These are phyloP conservation scores for Xylaria arbuscula DNA, from an alignment of 2,329 filamentous ascomycete genomes.

Conservation along the genomic window DNA sequence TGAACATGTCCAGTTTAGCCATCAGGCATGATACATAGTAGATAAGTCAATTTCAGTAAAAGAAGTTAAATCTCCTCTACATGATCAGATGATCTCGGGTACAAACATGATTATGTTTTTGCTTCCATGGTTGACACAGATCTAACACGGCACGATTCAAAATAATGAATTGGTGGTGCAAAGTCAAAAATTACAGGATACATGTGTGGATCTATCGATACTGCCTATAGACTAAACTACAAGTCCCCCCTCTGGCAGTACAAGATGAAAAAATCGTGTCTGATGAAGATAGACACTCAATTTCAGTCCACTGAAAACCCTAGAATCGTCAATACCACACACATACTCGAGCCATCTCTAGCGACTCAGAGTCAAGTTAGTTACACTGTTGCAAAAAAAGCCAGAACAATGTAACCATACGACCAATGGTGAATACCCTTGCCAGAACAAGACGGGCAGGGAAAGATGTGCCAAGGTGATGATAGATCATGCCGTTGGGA, in stretches of 20 bases:
- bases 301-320: slow-evolving; percentile 41
- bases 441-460: slow-evolving; percentile 40
- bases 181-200: slow-evolving; percentile 27
- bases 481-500: slow-evolving; percentile 46
- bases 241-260: slow-evolving; percentile 42
- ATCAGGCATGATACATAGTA: slow-evolving; percentile 45
- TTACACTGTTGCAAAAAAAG: slow-evolving; percentile 41
- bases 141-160: background rate
- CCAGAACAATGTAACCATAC: slow-evolving; percentile 41
- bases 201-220: slow-evolving; percentile 44
- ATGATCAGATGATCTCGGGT: background rate
- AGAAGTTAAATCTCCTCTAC: background rate
- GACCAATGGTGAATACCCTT: slow-evolving; percentile 40
- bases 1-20: slow-evolving; percentile 44
- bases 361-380: slow-evolving; percentile 43
- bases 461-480: slow-evolving; percentile 44
- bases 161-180: background rate
- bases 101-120: background rate
- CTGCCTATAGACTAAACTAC: slow-evolving; percentile 46
- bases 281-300: slow-evolving; percentile 45
- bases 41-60: slow-evolving; percentile 16
- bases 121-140: background rate
- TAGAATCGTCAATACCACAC: slow-evolving; percentile 39
- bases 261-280: slow-evolving; percentile 47
- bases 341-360: slow-evolving; percentile 46